Evolutionary conservation across 2,329 filamentous ascomycete genomes (phyloP).

Genomic region (Fusarium goolgardi): DNA sequence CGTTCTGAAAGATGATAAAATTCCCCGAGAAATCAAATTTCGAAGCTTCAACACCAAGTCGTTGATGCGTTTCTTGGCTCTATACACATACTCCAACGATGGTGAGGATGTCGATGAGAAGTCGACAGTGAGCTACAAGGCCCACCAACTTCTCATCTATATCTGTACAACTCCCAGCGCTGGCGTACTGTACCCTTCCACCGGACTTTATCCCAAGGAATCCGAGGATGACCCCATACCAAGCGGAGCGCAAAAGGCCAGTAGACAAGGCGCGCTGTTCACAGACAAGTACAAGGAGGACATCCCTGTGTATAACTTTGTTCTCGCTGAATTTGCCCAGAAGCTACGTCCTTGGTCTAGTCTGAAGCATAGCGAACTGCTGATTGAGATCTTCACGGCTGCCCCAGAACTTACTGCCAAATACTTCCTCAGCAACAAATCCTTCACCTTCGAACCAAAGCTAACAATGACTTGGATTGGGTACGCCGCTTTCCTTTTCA

Average conservation of each 20-base stretch:
- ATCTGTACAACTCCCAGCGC: conserved; percentile 79
- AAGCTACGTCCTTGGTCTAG: conserved; percentile 86
- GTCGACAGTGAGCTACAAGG: conserved; percentile 70
- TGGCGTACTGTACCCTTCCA: conserved; percentile 80
- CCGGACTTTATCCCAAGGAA: conserved; percentile 86
- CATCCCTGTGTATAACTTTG: conserved; percentile 81
- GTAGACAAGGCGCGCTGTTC: conserved; percentile 76
- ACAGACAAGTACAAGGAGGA: conserved; percentile 74
- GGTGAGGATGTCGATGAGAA: conserved; percentile 55
- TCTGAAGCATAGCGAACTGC: conserved; percentile 81
- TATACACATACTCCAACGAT: conserved; percentile 72
- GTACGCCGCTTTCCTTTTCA: conserved; percentile 89
- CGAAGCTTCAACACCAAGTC: conserved; percentile 80
- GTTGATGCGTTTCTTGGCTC: conserved; percentile 75
- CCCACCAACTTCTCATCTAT: conserved; percentile 79
- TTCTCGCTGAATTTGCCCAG: conserved; percentile 81
- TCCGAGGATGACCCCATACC: conserved; percentile 61
- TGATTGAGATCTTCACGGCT: conserved; percentile 81
- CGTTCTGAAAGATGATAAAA: conserved; percentile 78
- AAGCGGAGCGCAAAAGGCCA: conserved; percentile 52
- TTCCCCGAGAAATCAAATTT: conserved; percentile 80
- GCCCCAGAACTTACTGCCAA: conserved; percentile 89
- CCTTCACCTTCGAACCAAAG: conserved; percentile 91
- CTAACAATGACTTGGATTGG: conserved; percentile 94
- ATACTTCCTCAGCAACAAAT: conserved; percentile 84